These are phyloP conservation scores for Nakataea oryzae DNA, from an alignment of 2,329 filamentous ascomycete genomes.

Conservation along the genomic window DNA sequence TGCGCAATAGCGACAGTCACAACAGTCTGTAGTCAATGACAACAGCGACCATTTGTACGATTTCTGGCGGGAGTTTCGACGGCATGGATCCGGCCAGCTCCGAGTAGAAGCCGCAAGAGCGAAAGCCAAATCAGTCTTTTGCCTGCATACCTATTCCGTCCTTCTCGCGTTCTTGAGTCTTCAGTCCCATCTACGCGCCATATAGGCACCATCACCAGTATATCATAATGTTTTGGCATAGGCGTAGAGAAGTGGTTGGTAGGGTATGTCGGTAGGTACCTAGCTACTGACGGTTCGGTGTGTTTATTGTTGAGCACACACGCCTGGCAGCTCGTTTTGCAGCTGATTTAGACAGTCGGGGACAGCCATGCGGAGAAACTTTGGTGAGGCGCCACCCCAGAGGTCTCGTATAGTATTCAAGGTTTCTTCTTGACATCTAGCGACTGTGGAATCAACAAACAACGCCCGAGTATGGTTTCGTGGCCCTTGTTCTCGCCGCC, in stretches of 20 bases:
- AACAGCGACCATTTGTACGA: constrained; percentile 1
- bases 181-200: background rate
- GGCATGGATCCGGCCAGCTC: background rate
- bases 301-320: background rate
- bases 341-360: background rate
- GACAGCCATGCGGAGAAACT: background rate
- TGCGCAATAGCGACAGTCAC: background rate
- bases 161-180: background rate
- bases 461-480: background rate
- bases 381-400: background rate
- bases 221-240: background rate
- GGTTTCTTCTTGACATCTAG: background rate
- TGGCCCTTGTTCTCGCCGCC: background rate
- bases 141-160: no score
- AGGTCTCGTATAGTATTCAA: background rate
- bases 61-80: background rate
- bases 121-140: background rate
- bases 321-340: no score
- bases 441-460: background rate
- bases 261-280: no score
- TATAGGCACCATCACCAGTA: background rate
- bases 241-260: background rate
- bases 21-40: constrained; percentile 3
- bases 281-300: background rate
- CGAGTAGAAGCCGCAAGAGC: background rate